Percentiles rank a stretch among this genome's conserved stretches.
Conservation (phyloP, 306 rosid species). For the Pyrus pyrifolia region DNA sequence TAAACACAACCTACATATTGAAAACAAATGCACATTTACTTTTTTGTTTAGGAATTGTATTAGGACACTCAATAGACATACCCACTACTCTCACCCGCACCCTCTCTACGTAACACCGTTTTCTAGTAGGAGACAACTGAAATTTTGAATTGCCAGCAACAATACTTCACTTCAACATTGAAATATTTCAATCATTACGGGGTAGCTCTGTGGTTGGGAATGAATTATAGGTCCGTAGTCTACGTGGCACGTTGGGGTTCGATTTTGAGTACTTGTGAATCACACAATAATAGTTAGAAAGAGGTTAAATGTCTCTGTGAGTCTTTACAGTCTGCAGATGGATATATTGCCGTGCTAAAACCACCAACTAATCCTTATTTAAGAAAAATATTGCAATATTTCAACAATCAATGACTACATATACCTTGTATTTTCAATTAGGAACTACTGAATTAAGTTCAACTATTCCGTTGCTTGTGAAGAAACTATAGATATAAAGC, state of each 20-base stretch:
- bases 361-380: too few relatives aligned
- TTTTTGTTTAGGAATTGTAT: background rate
- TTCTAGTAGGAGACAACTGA: background rate
- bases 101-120: background rate
- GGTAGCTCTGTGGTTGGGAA: rapidly evolving
- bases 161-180: too few relatives aligned
- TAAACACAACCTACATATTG: background rate
- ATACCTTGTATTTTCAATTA: background rate
- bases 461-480: background rate
- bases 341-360: too few relatives aligned
- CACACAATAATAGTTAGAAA: too few relatives aligned
- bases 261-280: too few relatives aligned
- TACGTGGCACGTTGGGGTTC: too few relatives aligned
- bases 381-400: too few relatives aligned
- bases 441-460: background rate
- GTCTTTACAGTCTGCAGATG: rapidly evolving
- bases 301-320: too few relatives aligned
- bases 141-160: too few relatives aligned
- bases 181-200: too few relatives aligned
- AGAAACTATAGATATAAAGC: background rate
- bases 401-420: background rate
- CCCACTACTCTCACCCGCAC: background rate
- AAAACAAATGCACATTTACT: background rate
- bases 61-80: background rate
- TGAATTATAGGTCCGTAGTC: too few relatives aligned